phyloP scores from a whole-genome alignment of 1,284 basidiomycete genomes.

The Lentinula novae-zelandiae region DNA sequence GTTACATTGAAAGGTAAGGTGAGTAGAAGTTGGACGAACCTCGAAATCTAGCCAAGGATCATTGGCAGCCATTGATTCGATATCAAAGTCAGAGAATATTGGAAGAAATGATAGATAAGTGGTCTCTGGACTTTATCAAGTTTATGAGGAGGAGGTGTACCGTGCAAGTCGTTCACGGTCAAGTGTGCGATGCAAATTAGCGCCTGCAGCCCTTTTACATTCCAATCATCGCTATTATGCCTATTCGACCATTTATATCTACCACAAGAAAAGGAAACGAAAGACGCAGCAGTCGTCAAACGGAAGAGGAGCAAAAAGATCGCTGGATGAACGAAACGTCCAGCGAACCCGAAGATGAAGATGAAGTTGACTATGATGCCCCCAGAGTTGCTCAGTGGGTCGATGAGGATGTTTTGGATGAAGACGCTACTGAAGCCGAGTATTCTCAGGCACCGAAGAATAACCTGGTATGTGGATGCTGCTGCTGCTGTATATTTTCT shows the following conservation, averaged over 20 bases:
- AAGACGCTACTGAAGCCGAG: constrained; percentile 4
- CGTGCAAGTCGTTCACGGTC: background rate
- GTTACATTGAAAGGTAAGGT: constrained; percentile 8
- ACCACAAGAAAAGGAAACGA: background rate
- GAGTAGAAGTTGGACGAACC: constrained; percentile 31
- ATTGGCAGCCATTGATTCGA: constrained; percentile 36
- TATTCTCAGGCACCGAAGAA: background rate
- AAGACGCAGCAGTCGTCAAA: background rate
- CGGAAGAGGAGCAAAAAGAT: background rate
- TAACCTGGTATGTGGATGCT: constrained; percentile 25
- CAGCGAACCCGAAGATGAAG: background rate
- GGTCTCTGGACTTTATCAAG: background rate
- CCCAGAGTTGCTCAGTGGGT: constrained; percentile 55
- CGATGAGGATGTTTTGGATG: constrained; percentile 28
- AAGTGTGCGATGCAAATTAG: background rate
- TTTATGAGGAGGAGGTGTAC: background rate
- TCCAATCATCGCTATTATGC: background rate
- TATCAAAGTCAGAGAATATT: constrained; percentile 5
- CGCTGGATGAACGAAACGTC: background rate
- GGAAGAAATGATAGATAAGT: background rate
- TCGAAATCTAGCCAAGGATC: constrained; percentile 63
- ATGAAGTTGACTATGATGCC: constrained; percentile 34
- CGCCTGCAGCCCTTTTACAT: background rate
- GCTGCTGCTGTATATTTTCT: constrained; percentile 3
- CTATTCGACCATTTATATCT: background rate